Base-by-base conservation (phyloP, 352 stramenopile species). In the Pythium chondricola region DNA sequence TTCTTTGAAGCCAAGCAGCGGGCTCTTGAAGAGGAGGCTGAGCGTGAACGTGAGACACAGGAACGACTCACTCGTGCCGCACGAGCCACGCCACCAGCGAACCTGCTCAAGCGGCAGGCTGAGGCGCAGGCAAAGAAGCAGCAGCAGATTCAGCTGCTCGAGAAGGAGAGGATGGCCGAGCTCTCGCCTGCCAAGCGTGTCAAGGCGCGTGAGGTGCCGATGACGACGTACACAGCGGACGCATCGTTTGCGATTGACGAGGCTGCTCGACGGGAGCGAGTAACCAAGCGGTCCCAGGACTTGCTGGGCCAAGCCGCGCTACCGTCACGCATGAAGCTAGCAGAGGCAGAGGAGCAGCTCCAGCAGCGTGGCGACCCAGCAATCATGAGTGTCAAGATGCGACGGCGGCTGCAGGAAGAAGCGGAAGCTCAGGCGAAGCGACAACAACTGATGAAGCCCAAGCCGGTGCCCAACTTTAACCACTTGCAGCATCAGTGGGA, bases 1-100 rank as follows among this genome's bases (percentile, higher is more conserved):
- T 88, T 83, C 48, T 85, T 82, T 44, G 69, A 85, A 48, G 69
- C 74, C 26, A 90, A 90, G 40, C 62, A 69, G 27, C 52, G 55
- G 7, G 61, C 58, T 6, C 45, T 75, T 32, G 58, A 63, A 24
- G 67, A 88, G 36, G 63, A 63, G 14, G 37, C 49, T 4, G 32
- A 40, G 14, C 43, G 35, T 0, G 56, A 51, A 33, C 61, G 17
- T 42, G 63, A 43, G 20, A 53, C 9, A 43, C 41, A 46, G 39
- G 38, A 16, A 43, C 58, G 62, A 2, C 48, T 89, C 0, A 56
- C 67, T 26, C 73, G 78, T 21, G 78, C 78, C 16, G 26, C 66
- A 32, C 57, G 48, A 10, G 78, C 75, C 11, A 59, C 46, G 10
- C 75, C 78, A 7, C 74, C 71, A 4, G 70, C 59, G 4, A 71